These are phyloP conservation scores for Leishmania major DNA, from an alignment of 208 protist genomes.

Conservation along the genomic window DNA sequence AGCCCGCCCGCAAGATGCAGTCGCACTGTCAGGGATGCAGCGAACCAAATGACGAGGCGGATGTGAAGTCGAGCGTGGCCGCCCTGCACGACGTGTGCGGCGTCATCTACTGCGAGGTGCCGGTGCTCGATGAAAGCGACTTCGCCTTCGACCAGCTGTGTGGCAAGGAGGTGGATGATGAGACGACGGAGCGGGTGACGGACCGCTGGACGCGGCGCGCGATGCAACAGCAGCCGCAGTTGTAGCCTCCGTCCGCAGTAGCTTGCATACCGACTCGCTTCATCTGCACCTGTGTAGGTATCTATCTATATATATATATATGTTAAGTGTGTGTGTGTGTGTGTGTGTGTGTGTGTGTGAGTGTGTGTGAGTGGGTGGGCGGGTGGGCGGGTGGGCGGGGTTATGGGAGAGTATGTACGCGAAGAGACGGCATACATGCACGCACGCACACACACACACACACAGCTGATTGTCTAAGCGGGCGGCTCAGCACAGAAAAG, in stretches of 20 bases:
- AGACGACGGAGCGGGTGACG: conserved; percentile 46
- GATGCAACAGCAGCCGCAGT: conserved; percentile 7
- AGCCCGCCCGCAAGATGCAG: neutral
- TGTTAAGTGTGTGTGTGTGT: too few species aligned
- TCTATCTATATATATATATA: too few species aligned
- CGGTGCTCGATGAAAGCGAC: conserved; percentile 51
- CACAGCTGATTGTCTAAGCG: neutral
- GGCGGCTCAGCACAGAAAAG: neutral
- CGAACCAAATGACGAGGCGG: conserved; percentile 3
- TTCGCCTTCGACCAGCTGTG: conserved; percentile 62
- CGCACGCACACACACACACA: neutral
- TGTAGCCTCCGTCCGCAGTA: neutral
- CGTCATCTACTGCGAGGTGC: conserved; percentile 71
- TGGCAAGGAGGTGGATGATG: conserved; percentile 46
- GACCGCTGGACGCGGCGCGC: conserved; percentile 58
- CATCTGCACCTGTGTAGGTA: neutral
- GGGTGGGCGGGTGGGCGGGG: too few species aligned
- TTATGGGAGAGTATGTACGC: too few species aligned
- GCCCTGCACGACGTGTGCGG: conserved; percentile 42
- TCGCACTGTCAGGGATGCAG: neutral
- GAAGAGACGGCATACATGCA: neutral
- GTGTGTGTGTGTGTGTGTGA: too few species aligned
- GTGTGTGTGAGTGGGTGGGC: too few species aligned
- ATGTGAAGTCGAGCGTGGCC: conserved; percentile 11
- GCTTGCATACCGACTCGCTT: neutral